phyloP scores from a whole-genome alignment of 371 early-diverging fungal species.

The Zychaea mexicana region DNA sequence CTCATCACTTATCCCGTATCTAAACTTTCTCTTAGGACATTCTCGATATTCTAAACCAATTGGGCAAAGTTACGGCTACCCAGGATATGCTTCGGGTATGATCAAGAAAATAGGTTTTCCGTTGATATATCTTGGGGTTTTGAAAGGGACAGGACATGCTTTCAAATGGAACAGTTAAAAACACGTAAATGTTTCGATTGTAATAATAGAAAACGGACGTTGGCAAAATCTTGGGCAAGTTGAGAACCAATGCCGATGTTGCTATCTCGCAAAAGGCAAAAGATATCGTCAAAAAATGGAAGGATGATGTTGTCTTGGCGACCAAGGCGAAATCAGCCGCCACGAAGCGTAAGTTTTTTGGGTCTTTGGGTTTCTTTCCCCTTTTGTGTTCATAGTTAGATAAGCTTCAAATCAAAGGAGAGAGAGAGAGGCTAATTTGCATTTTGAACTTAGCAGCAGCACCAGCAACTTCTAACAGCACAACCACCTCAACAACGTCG shows the following conservation, averaged over 20 bases:
- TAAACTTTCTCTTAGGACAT: constrained; percentile 18
- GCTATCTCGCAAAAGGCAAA: constrained; percentile 67
- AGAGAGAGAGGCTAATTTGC: too few relatives aligned
- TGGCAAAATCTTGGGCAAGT: constrained; percentile 74
- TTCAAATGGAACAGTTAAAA: not conserved
- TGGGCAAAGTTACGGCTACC: constrained; percentile 29
- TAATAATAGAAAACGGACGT: constrained; percentile 66
- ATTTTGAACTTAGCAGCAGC: too few relatives aligned
- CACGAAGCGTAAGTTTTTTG: constrained; percentile 15
- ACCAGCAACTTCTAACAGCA: not conserved
- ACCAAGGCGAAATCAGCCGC: constrained; percentile 24
- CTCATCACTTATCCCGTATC: not conserved
- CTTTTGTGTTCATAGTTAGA: too few relatives aligned
- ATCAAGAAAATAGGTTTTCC: too few relatives aligned
- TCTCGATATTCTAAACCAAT: constrained; percentile 27
- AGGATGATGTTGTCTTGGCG: constrained; percentile 56
- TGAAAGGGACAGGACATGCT: not conserved
- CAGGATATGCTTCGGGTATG: constrained; percentile 36
- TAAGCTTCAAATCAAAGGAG: too few relatives aligned
- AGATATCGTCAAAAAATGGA: constrained; percentile 81
- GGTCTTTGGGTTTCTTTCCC: too few relatives aligned
- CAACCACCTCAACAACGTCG: not conserved
- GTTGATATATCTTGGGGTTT: not conserved
- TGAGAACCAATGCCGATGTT: constrained; percentile 62
- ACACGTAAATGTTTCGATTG: not conserved